phyloP scores from a whole-genome alignment of 2,329 filamentous ascomycete genomes.

The Xenoacremonium recifei region DNA sequence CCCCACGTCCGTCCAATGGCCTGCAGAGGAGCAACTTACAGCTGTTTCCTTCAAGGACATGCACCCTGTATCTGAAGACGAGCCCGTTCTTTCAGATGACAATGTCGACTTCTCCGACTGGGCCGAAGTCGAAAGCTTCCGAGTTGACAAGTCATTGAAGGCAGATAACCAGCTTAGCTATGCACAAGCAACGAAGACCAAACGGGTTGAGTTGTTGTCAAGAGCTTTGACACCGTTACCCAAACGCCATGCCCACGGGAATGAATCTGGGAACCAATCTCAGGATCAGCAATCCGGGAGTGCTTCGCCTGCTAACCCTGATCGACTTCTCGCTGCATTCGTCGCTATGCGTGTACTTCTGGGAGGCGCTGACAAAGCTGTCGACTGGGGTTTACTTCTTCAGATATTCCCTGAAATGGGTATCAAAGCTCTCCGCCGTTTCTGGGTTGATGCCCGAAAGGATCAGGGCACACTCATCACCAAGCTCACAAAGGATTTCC shows the following conservation, averaged over 20 bases:
- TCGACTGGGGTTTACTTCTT: slow-evolving; percentile 61
- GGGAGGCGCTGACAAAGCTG: slow-evolving; percentile 57
- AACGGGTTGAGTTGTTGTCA: slow-evolving; percentile 29
- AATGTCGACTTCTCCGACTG: slow-evolving; percentile 16
- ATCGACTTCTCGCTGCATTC: slow-evolving; percentile 53
- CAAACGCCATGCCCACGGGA: slow-evolving; percentile 1
- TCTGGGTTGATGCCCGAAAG: slow-evolving; percentile 53
- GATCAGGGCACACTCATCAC: slow-evolving; percentile 53
- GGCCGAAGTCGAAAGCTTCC: no score
- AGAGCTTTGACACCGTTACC: slow-evolving; percentile 29
- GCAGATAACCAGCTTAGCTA: slow-evolving; percentile 6
- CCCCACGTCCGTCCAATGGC: slow-evolving; percentile 21
- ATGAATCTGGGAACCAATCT: not conserved
- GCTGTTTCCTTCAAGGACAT: slow-evolving; percentile 11
- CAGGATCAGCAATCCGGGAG: slow-evolving; percentile 7
- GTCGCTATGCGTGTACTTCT: slow-evolving; percentile 57
- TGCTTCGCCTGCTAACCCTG: slow-evolving; percentile 15
- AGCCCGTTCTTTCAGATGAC: slow-evolving; percentile 10
- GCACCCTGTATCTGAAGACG: slow-evolving; percentile 6
- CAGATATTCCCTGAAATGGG: slow-evolving; percentile 54
- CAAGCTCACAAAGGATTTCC: slow-evolving; percentile 59
- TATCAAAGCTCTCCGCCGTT: slow-evolving; percentile 50
- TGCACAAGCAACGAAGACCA: slow-evolving; percentile 13
- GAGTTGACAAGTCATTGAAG: not conserved
- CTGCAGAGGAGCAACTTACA: slow-evolving; percentile 23